Conservation (phyloP, 768 basidiomycete genomes). For the Lactarius deliciosus region DNA sequence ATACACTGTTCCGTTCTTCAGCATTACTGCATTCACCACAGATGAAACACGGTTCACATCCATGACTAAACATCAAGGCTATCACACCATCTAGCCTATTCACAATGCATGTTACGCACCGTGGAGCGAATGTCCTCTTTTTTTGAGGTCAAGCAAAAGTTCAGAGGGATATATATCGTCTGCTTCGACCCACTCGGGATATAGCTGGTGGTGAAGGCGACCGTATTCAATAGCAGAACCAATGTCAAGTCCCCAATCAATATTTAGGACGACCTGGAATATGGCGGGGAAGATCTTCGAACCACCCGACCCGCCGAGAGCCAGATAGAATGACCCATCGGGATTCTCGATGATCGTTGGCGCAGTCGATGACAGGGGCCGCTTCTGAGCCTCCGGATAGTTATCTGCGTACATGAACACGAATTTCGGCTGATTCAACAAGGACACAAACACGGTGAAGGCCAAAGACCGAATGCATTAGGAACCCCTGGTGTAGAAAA, state of each 20-base stretch:
- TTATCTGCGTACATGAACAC: conserved; percentile 55
- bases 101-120: conserved; percentile 40
- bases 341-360: conserved; percentile 78
- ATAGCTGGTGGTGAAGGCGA: conserved; percentile 84
- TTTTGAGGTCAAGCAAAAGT: conserved; percentile 54
- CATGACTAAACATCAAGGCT: conserved; percentile 41
- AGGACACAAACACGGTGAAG: conserved; percentile 61
- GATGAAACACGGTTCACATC: conserved; percentile 72
- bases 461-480: conserved; percentile 79
- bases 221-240: conserved; percentile 82
- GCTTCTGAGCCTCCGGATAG: conserved; percentile 84
- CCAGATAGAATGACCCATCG: conserved; percentile 70
- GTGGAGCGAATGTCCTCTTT: conserved; percentile 69
- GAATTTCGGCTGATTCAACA: conserved; percentile 10
- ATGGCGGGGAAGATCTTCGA: conserved; percentile 79
- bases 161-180: conserved; percentile 60
- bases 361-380: conserved; percentile 82
- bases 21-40: conserved; percentile 70
- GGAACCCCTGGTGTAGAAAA: conserved; percentile 84
- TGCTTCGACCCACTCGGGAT: conserved; percentile 57
- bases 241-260: conserved; percentile 80
- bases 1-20: conserved; percentile 53
- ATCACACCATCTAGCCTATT: neutral
- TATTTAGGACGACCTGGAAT: conserved; percentile 75
- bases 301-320: conserved; percentile 86